Evolutionary conservation across 148 eudicot genomes (phyloP), one percentile per base, ranked within the genome.

Genomic region (Vaccinium myrtillus): DNA sequence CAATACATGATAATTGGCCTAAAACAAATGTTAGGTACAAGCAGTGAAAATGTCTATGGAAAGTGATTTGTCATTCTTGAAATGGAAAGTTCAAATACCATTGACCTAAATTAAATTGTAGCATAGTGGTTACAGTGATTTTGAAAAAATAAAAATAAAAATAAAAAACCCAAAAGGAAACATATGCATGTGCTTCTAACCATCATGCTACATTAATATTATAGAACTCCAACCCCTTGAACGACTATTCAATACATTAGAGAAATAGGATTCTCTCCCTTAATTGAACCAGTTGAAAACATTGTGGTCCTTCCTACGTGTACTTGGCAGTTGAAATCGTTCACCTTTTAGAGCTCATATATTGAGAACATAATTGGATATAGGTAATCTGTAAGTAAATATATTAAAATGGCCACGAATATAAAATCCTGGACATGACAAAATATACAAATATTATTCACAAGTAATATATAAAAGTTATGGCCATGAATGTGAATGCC

Each of bases 161-260:
- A 36, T 1, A 32, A 36, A 2, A 2, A 36, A 36, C 12, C 23
- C 36, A 74, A 46, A 27, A 43, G 61, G 71, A 70, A 83, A 75
- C 71, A 65, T 54, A 54, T 75, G 74, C 80, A 83, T 83, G 81
- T 83, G 85, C 81, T 12, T 59, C 81, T 75, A 83, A 75, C 79
- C 70, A 83, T 67, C 84, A 83, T 39, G 55, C 80, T 74, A 83
- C 69, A 73, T 73, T 54, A 43, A 43, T 0, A 21, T 21, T 0
- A 21, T 21, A 82, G 6, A 67, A 49, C 54, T 25, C 75, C 76
- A 67, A 81, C 67, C 78, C 8, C 30, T 39, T 75, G 58, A 43
- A 83, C 56, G 55, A 43, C 80, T 78, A 36, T 56, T n/a, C 56
- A 75, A 56, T 55, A 75, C 51, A 18, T 69, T 69, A 27, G 27